Conservation (phyloP, 78 protist species). For the Goniomonas avonlea region DNA sequence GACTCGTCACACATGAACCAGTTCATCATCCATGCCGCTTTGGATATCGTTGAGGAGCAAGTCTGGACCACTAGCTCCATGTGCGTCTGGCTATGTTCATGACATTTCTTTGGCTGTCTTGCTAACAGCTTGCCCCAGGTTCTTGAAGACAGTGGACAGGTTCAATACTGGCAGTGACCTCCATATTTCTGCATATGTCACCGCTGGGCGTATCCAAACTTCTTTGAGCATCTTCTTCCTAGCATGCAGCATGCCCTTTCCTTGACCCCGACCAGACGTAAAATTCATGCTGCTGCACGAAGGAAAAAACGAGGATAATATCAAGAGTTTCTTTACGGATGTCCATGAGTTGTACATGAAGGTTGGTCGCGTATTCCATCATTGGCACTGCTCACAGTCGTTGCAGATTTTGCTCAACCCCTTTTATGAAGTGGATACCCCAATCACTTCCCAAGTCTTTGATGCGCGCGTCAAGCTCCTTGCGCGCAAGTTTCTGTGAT, state of each 20-base stretch:
- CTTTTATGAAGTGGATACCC: not conserved
- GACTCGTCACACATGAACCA: conserved; percentile 3
- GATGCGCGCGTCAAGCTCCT: not conserved
- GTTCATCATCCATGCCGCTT: conserved; percentile 4
- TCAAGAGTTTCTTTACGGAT: not conserved
- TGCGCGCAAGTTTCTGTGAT: not conserved
- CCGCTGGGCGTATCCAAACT: not conserved
- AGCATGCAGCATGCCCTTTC: too few relatives aligned
- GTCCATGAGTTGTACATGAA: conserved; percentile 13
- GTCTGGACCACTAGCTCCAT: not conserved
- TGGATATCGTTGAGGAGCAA: conserved; percentile 8
- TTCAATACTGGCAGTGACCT: conserved; percentile 4
- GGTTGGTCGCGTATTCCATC: too few relatives aligned
- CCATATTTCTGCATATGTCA: not conserved
- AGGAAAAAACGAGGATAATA: not conserved
- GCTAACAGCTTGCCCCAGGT: not conserved
- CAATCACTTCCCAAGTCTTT: not conserved
- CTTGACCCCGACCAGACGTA: conserved; percentile 8
- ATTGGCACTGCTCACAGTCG: too few relatives aligned
- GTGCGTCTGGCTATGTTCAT: not conserved
- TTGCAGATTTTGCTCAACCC: not conserved
- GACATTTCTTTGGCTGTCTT: not conserved
- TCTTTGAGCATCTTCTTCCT: not conserved
- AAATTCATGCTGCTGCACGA: not conserved
- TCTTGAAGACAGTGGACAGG: conserved; percentile 1